phyloP scores from a whole-genome alignment of 257 asterid genomes.

The Lycium ferocissimum region DNA sequence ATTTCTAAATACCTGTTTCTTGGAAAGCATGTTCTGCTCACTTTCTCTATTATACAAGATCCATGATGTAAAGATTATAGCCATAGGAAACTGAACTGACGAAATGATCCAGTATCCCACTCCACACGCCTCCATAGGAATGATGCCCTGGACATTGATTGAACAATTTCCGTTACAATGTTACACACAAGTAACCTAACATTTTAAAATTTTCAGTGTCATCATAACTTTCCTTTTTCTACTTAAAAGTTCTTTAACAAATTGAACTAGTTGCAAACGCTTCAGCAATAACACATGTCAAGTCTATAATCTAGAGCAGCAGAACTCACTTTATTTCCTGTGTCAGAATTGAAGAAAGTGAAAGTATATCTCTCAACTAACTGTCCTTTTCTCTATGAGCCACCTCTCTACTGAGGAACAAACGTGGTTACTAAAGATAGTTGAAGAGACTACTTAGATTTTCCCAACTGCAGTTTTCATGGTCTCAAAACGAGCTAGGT shows the following conservation, averaged over 20 bases:
- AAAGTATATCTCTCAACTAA: not conserved
- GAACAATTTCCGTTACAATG: not conserved
- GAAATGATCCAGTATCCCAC: constrained; percentile 82
- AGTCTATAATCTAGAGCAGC: not conserved
- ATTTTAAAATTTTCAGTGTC: not conserved
- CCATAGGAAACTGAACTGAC: constrained; percentile 70
- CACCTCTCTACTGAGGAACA: not conserved
- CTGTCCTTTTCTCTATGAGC: not conserved
- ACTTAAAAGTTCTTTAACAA: not conserved
- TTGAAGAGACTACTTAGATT: not conserved
- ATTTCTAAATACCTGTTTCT: constrained; percentile 49
- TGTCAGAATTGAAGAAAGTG: not conserved
- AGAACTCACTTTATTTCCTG: not conserved
- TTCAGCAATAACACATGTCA: not conserved
- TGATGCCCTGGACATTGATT: constrained; percentile 57
- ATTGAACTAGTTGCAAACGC: not conserved
- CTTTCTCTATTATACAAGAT: constrained; percentile 48
- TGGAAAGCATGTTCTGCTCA: constrained; percentile 31
- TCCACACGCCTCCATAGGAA: constrained; percentile 74
- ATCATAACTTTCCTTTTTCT: not conserved
- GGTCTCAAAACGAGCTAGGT: not conserved
- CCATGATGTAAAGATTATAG: constrained; percentile 67
- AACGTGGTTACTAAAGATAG: not conserved
- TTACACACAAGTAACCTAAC: not conserved
- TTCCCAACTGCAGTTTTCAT: not conserved